Evolutionary conservation across 2,329 filamentous ascomycete species (phyloP).

Genomic region (Lachnellula arida): DNA sequence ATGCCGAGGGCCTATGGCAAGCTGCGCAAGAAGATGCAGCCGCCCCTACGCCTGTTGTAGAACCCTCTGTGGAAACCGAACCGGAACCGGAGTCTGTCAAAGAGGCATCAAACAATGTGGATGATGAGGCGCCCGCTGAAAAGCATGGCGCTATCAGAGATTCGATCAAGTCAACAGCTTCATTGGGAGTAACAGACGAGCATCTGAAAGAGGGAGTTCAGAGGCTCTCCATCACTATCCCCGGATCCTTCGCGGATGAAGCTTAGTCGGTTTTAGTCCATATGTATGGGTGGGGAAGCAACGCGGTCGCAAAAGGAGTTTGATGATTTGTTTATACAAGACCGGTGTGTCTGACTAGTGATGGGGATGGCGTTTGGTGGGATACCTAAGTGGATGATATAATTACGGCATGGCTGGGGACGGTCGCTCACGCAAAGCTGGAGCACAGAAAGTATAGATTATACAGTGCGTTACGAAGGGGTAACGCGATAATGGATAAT

Average conservation of each 20-base stretch:
- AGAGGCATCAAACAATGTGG: not conserved
- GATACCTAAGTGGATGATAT: constrained; percentile 15
- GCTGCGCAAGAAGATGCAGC: constrained; percentile 15
- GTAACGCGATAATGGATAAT: constrained; percentile 8
- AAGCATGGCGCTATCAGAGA: constrained; percentile 14
- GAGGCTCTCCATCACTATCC: constrained; percentile 37
- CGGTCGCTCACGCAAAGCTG: not conserved
- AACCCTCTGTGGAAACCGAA: not conserved
- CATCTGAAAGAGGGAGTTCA: constrained; percentile 30
- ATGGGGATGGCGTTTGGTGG: constrained; percentile 9
- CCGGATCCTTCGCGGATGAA: constrained; percentile 22
- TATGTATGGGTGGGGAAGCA: not conserved
- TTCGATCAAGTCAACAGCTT: constrained; percentile 20
- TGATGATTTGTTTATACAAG: constrained; percentile 1
- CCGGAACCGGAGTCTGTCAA: not conserved
- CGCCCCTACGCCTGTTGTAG: not conserved
- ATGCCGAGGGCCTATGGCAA: constrained; percentile 10
- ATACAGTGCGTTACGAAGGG: not conserved
- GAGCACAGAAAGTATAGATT: constrained; percentile 8
- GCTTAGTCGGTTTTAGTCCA: not conserved
- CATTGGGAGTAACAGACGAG: constrained; percentile 14
- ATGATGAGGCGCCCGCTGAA: constrained; percentile 1
- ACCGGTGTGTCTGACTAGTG: constrained; percentile 9
- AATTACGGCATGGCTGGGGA: constrained; percentile 13
- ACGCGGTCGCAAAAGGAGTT: constrained; percentile 3